phyloP scores from a whole-genome alignment of 2,329 filamentous ascomycete species.

The Monascus ruber region DNA sequence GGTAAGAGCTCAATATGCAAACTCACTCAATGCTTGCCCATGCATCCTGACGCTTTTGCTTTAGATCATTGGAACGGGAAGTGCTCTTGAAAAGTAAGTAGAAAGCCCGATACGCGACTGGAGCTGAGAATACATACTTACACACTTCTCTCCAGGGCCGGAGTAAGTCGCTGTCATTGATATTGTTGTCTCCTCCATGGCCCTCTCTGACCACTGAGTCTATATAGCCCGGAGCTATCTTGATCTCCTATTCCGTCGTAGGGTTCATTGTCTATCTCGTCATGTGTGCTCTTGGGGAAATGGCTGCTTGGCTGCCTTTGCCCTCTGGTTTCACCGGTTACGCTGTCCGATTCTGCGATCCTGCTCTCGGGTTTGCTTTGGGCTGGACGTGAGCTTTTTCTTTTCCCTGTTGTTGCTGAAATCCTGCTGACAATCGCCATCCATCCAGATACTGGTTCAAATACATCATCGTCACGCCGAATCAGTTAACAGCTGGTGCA shows the following conservation, averaged over 20 bases:
- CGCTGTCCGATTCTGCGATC: constrained; percentile 65
- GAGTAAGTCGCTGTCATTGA: constrained; percentile 10
- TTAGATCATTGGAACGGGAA: constrained; percentile 9
- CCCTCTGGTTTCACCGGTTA: constrained; percentile 68
- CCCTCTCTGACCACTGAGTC: neutral
- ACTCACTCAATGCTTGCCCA: too few relatives aligned
- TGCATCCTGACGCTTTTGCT: too few relatives aligned
- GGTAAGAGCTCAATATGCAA: constrained; percentile 5
- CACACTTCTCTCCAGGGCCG: constrained; percentile 9
- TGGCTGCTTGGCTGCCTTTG: constrained; percentile 69
- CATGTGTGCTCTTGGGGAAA: constrained; percentile 67
- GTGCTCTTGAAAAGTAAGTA: constrained; percentile 19
- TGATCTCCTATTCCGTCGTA: constrained; percentile 27
- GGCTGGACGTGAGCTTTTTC: constrained; percentile 51
- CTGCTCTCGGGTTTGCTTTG: constrained; percentile 65
- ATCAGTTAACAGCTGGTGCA: constrained; percentile 70
- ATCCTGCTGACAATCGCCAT: constrained; percentile 4
- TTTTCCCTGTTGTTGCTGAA: constrained; percentile 1
- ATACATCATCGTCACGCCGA: constrained; percentile 77
- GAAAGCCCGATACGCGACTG: neutral
- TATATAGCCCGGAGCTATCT: constrained; percentile 19
- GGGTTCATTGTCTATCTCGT: constrained; percentile 57
- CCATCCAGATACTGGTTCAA: constrained; percentile 48
- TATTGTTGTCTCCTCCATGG: neutral
- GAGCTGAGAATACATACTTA: neutral